These are phyloP conservation scores for Chytriomyces sp. DNA, from an alignment of 192 early-diverging fungal species.

Conservation along the genomic window DNA sequence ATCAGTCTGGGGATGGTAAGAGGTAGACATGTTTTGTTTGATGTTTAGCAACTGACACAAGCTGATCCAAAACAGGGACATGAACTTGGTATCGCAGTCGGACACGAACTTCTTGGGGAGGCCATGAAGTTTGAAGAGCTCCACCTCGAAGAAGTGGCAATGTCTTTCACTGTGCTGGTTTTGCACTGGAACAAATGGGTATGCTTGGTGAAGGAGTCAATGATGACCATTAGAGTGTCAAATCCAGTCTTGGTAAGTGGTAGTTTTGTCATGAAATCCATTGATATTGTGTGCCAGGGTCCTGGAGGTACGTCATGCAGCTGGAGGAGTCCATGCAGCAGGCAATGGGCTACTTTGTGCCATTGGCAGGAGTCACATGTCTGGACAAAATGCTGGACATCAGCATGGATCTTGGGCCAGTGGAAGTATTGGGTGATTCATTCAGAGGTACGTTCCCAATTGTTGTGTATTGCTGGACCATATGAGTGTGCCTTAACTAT, in stretches of 20 bases:
- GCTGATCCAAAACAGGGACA: too few species aligned
- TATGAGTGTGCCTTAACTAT: too few species aligned
- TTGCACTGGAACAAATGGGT: neutral
- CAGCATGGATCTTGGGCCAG: constrained; percentile 6
- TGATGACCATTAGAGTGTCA: neutral
- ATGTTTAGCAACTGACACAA: too few species aligned
- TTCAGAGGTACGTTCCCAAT: too few species aligned
- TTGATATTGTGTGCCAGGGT: constrained; percentile 3
- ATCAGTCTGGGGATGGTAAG: too few species aligned
- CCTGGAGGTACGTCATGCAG: constrained; percentile 12
- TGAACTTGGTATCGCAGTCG: too few species aligned
- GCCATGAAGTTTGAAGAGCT: too few species aligned
- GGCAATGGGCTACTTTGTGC: constrained; percentile 5
- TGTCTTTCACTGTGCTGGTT: too few species aligned
- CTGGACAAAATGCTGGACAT: constrained; percentile 3
- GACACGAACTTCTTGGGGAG: too few species aligned
- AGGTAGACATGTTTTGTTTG: too few species aligned
- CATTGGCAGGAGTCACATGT: constrained; percentile 19
- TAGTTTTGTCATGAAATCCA: constrained; percentile 20
- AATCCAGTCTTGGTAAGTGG: neutral
- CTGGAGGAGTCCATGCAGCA: constrained; percentile 16
- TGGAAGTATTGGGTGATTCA: constrained; percentile 16
- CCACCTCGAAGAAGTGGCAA: too few species aligned
- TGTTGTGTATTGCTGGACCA: too few species aligned
- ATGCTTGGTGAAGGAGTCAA: neutral